These are phyloP conservation scores for Alternaria rosae DNA, from an alignment of 2,329 filamentous ascomycete species.

Conservation along the genomic window DNA sequence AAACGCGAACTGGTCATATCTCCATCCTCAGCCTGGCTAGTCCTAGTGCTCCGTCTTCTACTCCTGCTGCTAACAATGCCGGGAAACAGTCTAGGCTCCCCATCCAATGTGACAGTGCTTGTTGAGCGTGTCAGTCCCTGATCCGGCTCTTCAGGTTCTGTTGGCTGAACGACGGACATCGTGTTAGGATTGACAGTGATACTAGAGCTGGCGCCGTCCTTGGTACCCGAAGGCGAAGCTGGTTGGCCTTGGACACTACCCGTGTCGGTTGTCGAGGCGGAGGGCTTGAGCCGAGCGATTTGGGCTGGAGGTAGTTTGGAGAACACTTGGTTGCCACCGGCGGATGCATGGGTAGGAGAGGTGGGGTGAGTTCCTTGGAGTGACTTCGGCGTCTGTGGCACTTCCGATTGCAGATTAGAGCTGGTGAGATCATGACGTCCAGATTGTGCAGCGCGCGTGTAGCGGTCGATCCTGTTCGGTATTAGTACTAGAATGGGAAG, in stretches of 20 bases:
- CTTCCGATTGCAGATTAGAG: conserved; percentile 44
- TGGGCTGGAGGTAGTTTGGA: conserved; percentile 44
- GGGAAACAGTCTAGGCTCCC: conserved; percentile 75
- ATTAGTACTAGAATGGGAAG: conserved; percentile 4
- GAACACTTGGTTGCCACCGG: conserved; percentile 41
- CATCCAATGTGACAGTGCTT: conserved; percentile 48
- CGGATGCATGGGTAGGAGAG: conserved; percentile 52
- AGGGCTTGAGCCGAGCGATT: conserved; percentile 46
- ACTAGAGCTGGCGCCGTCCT: conserved; percentile 31
- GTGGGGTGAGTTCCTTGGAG: conserved; percentile 42
- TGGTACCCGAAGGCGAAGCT: conserved; percentile 33
- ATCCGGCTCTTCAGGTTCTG: conserved; percentile 31
- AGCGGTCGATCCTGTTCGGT: conserved; percentile 48
- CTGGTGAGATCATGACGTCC: conserved; percentile 41
- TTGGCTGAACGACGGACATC: conserved; percentile 30
- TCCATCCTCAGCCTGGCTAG: conserved; percentile 29
- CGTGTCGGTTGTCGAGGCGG: conserved; percentile 29
- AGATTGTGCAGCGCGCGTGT: conserved; percentile 50
- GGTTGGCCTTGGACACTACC: conserved; percentile 27
- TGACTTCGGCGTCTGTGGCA: conserved; percentile 42
- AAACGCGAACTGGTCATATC: conserved; percentile 15
- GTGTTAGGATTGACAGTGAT: conserved; percentile 38
- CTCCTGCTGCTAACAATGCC: conserved; percentile 66
- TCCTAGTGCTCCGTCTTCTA: conserved; percentile 44
- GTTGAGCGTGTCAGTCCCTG: conserved; percentile 30